Conservation (phyloP, 1,284 basidiomycete species). For the Ceratobasidium papillatum region DNA sequence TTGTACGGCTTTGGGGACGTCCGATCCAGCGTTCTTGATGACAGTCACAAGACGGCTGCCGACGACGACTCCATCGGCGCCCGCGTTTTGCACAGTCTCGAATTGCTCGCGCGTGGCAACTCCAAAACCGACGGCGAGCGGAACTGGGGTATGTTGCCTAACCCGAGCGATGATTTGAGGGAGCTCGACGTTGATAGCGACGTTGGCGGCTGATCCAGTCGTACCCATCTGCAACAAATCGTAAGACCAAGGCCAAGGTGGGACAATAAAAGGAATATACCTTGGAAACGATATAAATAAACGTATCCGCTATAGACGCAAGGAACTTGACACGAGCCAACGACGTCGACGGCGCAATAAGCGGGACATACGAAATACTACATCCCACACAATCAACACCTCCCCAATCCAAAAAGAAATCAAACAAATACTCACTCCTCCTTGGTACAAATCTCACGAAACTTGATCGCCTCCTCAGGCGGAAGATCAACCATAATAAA, state of each 20-base stretch:
- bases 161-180: slow-evolving; percentile 81
- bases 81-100: slow-evolving; percentile 81
- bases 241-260: background rate
- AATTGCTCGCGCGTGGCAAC: slow-evolving; percentile 94
- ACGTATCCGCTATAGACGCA: slow-evolving; percentile 91
- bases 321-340: slow-evolving; percentile 90
- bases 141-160: slow-evolving; percentile 75
- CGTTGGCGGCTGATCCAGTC: slow-evolving; percentile 86
- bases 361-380: slow-evolving; percentile 94
- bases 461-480: slow-evolving; percentile 92
- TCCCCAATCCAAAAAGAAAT: background rate
- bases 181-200: slow-evolving; percentile 76
- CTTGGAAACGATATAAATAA: slow-evolving; percentile 97
- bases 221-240: slow-evolving; percentile 83
- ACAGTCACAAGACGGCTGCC: slow-evolving; percentile 86
- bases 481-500: slow-evolving; percentile 98
- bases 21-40: slow-evolving; percentile 68
- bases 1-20: slow-evolving; percentile 60
- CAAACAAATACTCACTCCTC: slow-evolving; percentile 66
- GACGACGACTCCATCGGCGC: slow-evolving; percentile 95
- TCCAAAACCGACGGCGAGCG: slow-evolving; percentile 96
- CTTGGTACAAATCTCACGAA: slow-evolving; percentile 86
- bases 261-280: slow-evolving; percentile 54
- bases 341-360: slow-evolving; percentile 95
- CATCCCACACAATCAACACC: slow-evolving; percentile 8